Conservation (phyloP, 768 basidiomycete species). For the Antrodiella citrinella region DNA sequence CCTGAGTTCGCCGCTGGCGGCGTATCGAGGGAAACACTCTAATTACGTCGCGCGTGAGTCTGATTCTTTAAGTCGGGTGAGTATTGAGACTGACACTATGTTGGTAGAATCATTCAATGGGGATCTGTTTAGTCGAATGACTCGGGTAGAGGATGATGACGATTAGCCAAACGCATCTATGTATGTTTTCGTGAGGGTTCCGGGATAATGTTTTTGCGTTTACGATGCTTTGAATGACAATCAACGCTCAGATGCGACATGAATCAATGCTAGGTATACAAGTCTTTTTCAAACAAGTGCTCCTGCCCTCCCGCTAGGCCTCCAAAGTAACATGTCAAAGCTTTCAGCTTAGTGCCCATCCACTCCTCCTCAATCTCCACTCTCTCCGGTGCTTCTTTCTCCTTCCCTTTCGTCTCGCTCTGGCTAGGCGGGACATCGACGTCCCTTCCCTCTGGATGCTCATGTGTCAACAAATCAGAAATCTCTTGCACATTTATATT, state of each 20-base stretch:
- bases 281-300: conserved; percentile 29
- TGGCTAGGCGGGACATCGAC: not conserved
- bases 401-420: not conserved
- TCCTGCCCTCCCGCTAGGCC: conserved; percentile 69
- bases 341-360: conserved; percentile 92
- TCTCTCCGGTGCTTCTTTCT: conserved; percentile 33
- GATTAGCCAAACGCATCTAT: too few relatives aligned
- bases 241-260: too few relatives aligned
- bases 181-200: too few relatives aligned
- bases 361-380: conserved; percentile 95
- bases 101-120: conserved; percentile 20
- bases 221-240: too few relatives aligned
- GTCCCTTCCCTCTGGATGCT: not conserved
- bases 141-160: conserved; percentile 10
- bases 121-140: conserved; percentile 16
- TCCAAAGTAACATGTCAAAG: conserved; percentile 91
- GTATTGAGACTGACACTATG: not conserved
- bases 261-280: too few relatives aligned
- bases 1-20: conserved; percentile 23
- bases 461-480: conserved; percentile 33
- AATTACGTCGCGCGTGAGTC: conserved; percentile 28
- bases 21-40: conserved; percentile 31
- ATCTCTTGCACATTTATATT: conserved; percentile 74
- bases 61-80: not conserved
- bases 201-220: too few relatives aligned